A percentile compares a stretch with the other conserved stretches of the same genome.
Evolutionary conservation across 2,329 filamentous ascomycete genomes (phyloP).

Genomic region (Parastagonospora avenae): DNA sequence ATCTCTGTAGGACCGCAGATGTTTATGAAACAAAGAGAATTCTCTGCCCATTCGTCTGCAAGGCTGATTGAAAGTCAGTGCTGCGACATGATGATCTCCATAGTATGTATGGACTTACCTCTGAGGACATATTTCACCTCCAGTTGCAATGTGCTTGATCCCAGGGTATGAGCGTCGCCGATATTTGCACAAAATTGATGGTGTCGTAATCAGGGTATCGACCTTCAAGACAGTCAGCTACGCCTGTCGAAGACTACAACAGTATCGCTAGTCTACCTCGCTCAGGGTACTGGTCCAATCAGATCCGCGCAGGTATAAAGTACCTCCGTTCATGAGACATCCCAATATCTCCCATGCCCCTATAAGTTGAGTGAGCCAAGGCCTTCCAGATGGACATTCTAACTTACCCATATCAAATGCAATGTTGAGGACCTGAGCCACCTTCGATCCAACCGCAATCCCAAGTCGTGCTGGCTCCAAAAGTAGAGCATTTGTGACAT

Average conservation of each 20-base stretch:
- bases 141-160: slow-evolving; percentile 59
- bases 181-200: slow-evolving; percentile 60
- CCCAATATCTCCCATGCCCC: slow-evolving; percentile 66
- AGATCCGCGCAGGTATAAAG: slow-evolving; percentile 58
- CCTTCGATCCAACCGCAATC: slow-evolving; percentile 56
- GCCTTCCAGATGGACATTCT: neutral
- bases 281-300: slow-evolving; percentile 55
- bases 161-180: slow-evolving; percentile 55
- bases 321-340: slow-evolving; percentile 63
- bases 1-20: slow-evolving; percentile 66
- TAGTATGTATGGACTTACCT: slow-evolving; percentile 38
- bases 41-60: slow-evolving; percentile 62
- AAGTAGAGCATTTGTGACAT: slow-evolving; percentile 61
- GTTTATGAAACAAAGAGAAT: slow-evolving; percentile 50
- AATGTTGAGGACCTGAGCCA: slow-evolving; percentile 63
- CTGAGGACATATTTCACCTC: slow-evolving; percentile 60
- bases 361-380: slow-evolving; percentile 26
- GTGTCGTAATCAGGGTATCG: slow-evolving; percentile 62
- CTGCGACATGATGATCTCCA: neutral
- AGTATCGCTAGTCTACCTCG: slow-evolving; percentile 44
- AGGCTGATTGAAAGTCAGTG: slow-evolving; percentile 41
- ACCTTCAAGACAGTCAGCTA: slow-evolving; percentile 39
- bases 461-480: slow-evolving; percentile 58
- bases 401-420: slow-evolving; percentile 66
- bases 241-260: neutral